Base-by-base conservation (phyloP, 108 stramenopile genomes). In the Stephanodiscus triporus region DNA sequence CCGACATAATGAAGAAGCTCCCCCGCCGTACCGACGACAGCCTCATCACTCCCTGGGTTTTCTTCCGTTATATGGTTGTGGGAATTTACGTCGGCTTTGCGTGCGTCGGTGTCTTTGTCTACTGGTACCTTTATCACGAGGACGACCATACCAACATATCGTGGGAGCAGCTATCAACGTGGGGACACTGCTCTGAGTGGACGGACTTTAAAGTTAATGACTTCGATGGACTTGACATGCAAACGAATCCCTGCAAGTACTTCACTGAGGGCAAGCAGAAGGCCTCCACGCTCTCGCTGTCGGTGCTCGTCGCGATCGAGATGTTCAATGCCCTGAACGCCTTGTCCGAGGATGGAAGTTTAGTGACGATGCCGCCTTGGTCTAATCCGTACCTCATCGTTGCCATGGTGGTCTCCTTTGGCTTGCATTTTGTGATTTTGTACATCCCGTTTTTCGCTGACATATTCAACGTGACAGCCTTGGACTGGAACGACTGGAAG, bases 51-150 rank as follows among this genome's bases (percentile, higher is more conserved):
- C 71, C 70, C 50, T 98, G 97, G 98, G 83, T 99, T 30, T 80
- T 97, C 58, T 94, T 91, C 53, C 93, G 98, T 30, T 99, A 99
- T 75, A 68, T 81, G 66, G 55, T 99, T 36, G 98, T 96, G 17
- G 99, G 98, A 24, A 63, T 96, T 14, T 99, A 98, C 70, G 99
- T 99, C 42, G 99, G 97, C 19, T 63, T 96, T 26, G 98, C 99
- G 17, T 98, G 97, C 6, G 91, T 98, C 11, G 97, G 93, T 13
- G 86, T 96, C 32, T 98, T 96, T 77, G 96, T 91, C 19, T 84
- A 79, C 62, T 92, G 91, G 91, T 93, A 85, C 84, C 56, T 81
- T 13, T 77, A 34, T 62, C 43, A 76, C 20, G 75, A 76, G 43
- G 78, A 71, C 24, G 78, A 79, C 37, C 78, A 79, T 48, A 82